Conservation (phyloP, 75 land plant species). For the Pseudotsuga menziesii region DNA sequence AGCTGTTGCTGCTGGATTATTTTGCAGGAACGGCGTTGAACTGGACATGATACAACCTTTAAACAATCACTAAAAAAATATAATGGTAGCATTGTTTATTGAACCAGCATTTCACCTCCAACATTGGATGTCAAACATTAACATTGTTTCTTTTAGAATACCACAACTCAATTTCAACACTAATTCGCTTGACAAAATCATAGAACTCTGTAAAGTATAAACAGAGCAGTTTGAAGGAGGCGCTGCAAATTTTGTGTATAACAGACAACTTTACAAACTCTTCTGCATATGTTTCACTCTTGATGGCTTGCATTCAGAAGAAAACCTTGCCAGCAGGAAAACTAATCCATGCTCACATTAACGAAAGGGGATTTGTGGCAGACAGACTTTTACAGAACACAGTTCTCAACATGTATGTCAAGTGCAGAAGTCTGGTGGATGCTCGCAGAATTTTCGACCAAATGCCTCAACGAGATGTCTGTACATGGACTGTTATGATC, state of each 20-base stretch:
- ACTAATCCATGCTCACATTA: conserved; percentile 5
- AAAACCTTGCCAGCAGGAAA: neutral
- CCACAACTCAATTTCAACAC: too few species aligned
- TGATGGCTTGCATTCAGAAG: neutral
- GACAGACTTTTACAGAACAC: neutral
- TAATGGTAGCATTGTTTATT: too few species aligned
- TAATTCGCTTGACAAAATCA: too few species aligned
- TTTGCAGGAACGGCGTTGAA: too few species aligned
- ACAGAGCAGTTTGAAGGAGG: neutral
- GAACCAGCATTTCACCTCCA: too few species aligned
- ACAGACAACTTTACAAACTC: neutral
- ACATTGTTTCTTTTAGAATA: too few species aligned
- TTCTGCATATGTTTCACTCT: neutral
- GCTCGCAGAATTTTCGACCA: conserved; percentile 29
- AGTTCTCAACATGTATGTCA: conserved; percentile 11
- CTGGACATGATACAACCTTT: too few species aligned
- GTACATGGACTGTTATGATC: conserved; percentile 45
- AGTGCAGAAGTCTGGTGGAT: conserved; percentile 14
- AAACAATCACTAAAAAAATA: too few species aligned
- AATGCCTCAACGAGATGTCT: conserved; percentile 18
- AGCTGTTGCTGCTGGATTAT: too few species aligned
- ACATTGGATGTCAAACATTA: too few species aligned
- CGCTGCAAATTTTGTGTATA: neutral
- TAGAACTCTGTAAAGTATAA: neutral
- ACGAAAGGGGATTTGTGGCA: neutral